Percentiles rank a stretch among this genome's conserved stretches.
Evolutionary conservation across 352 stramenopile species (phyloP).

Genomic region (Phytophthora podocarpi): DNA sequence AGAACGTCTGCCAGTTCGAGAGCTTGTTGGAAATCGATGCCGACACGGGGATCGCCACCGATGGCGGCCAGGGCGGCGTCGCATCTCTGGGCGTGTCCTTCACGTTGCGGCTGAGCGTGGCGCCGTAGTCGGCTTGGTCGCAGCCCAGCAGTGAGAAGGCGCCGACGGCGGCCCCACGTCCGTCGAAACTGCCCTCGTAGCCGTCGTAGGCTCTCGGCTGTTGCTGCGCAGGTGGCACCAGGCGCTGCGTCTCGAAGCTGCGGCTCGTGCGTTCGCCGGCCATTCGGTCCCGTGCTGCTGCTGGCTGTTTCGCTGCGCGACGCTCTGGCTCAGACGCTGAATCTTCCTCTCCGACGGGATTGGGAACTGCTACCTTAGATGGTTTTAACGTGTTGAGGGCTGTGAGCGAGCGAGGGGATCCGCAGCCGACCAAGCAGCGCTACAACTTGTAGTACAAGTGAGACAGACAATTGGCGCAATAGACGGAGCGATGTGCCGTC

Average conservation of each 20-base stretch:
- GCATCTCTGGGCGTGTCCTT: constrained; percentile 18
- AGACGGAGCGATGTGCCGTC: constrained; percentile 15
- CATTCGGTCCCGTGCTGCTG: constrained; percentile 10
- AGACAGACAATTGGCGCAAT: constrained; percentile 12
- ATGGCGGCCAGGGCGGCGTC: constrained; percentile 16
- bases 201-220: constrained; percentile 23
- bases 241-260: constrained; percentile 42
- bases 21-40: constrained; percentile 31
- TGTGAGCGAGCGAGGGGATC: not conserved
- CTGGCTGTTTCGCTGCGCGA: constrained; percentile 10
- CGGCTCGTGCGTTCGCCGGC: constrained; percentile 23
- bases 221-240: constrained; percentile 33
- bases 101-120: not conserved
- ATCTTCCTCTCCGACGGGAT: constrained; percentile 20
- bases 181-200: constrained; percentile 34
- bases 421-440: not conserved
- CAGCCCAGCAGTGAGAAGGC: constrained; percentile 20
- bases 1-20: constrained; percentile 67
- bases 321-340: constrained; percentile 5
- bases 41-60: constrained; percentile 12
- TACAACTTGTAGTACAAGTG: too few relatives aligned
- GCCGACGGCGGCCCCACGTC: constrained; percentile 21
- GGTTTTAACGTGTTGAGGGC: constrained; percentile 5
- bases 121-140: constrained; percentile 20
- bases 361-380: constrained; percentile 24